Conservation (phyloP, 352 stramenopile species). For the Phytopythium aichiense region DNA sequence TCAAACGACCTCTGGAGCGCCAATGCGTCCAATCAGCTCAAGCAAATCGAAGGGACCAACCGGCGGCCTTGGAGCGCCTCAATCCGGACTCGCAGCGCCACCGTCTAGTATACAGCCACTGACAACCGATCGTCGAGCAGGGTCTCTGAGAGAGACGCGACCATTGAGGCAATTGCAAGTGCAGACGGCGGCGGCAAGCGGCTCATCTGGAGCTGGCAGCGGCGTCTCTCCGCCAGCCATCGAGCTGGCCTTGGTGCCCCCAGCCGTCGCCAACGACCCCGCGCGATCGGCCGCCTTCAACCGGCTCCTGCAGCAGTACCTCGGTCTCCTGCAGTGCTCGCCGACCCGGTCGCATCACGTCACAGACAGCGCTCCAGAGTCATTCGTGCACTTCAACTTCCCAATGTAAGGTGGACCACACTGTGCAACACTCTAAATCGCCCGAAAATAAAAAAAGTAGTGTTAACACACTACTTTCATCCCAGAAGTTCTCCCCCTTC, state of each 20-base stretch:
- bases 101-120: too few relatives aligned
- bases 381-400: not conserved
- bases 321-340: slow-evolving; percentile 35
- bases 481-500: not conserved
- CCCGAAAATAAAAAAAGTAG: not conserved
- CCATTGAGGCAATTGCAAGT: too few relatives aligned
- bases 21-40: too few relatives aligned
- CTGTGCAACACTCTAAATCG: not conserved
- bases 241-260: not conserved
- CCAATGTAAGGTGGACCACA: not conserved
- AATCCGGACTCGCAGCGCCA: too few relatives aligned
- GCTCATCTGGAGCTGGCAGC: not conserved
- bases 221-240: not conserved
- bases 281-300: slow-evolving; percentile 28
- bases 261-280: not conserved
- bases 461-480: not conserved
- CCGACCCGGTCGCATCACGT: slow-evolving; percentile 3
- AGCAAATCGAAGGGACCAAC: too few relatives aligned
- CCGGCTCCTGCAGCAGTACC: slow-evolving; percentile 36
- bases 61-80: too few relatives aligned
- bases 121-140: too few relatives aligned
- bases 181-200: not conserved
- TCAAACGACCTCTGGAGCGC: not conserved
- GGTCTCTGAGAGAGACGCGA: too few relatives aligned
- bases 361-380: not conserved